Conservation (phyloP, 106 monocot genomes). For the Allium sativum region DNA sequence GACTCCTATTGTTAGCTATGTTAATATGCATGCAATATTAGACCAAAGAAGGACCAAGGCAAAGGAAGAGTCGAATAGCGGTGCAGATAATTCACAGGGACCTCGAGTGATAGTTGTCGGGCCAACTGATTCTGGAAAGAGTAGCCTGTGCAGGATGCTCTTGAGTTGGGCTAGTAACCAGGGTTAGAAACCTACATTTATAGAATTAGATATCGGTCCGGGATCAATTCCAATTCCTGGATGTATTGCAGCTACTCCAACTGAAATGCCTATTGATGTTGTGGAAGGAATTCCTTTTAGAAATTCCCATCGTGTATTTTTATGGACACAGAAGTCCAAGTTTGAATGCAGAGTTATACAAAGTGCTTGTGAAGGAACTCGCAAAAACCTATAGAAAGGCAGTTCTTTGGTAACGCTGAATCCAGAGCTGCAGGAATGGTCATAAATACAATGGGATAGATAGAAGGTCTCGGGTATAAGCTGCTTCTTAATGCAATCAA, state of each 20-base stretch:
- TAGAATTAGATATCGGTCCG: slow-evolving; percentile 99
- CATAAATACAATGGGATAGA: slow-evolving; percentile 99
- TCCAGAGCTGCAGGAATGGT: slow-evolving; percentile 98
- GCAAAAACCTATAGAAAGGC: slow-evolving; percentile 77
- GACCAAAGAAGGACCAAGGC: slow-evolving; percentile 71
- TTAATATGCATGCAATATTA: slow-evolving; percentile 92
- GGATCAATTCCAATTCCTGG: slow-evolving; percentile 91
- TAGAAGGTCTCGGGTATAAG: slow-evolving; percentile 96
- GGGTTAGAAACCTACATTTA: slow-evolving; percentile 94
- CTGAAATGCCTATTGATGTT: slow-evolving; percentile 94
- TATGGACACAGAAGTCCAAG: slow-evolving; percentile 93
- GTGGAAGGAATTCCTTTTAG: slow-evolving; percentile 93
- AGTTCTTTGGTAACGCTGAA: slow-evolving; percentile 82
- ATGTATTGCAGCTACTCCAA: slow-evolving; percentile 88
- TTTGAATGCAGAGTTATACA: slow-evolving; percentile 82
- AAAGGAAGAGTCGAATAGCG: slow-evolving; percentile 25
- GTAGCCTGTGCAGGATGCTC: slow-evolving; percentile 94
- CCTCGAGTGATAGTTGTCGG: slow-evolving; percentile 99
- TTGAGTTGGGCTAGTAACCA: slow-evolving; percentile 89
- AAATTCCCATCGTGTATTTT: slow-evolving; percentile 87
- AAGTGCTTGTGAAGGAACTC: slow-evolving; percentile 79
- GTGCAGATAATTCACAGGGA: slow-evolving; percentile 62
- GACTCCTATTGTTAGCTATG: slow-evolving; percentile 95
- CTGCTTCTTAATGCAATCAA: slow-evolving; percentile 90
- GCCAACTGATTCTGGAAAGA: slow-evolving; percentile 97